A percentile compares a stretch with the other conserved stretches of the same genome.
Evolutionary conservation across 2,329 filamentous ascomycete species (phyloP).

Genomic region (Trichoderma harzianum): DNA sequence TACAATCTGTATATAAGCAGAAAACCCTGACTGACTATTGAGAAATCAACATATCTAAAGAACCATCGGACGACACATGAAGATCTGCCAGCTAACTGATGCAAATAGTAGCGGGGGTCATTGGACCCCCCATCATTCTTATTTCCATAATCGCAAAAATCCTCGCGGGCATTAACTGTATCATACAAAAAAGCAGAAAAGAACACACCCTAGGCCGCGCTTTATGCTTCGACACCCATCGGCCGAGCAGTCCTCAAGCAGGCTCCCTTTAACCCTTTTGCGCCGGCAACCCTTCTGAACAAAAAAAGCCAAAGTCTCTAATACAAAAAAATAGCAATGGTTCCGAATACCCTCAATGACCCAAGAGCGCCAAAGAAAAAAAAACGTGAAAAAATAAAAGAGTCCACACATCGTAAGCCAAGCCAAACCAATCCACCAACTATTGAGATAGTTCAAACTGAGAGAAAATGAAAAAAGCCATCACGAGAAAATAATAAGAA

Average conservation of each 20-base stretch:
- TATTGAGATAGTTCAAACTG: neutral
- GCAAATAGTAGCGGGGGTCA: neutral
- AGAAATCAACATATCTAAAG: neutral
- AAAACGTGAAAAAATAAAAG: neutral
- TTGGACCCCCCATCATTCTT: neutral
- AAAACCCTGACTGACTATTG: neutral
- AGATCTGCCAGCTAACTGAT: neutral
- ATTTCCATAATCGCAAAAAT: slow-evolving; percentile 6
- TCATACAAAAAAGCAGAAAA: slow-evolving; percentile 14
- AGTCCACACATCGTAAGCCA: slow-evolving; percentile 6
- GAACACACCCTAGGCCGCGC: slow-evolving; percentile 9
- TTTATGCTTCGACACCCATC: slow-evolving; percentile 15
- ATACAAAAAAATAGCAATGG: slow-evolving; percentile 8
- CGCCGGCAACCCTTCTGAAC: slow-evolving; percentile 16
- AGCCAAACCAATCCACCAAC: neutral
- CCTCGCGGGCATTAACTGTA: slow-evolving; percentile 15
- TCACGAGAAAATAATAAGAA: slow-evolving; percentile 3
- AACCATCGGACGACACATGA: neutral
- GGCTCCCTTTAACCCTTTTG: slow-evolving; percentile 1
- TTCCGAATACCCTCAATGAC: neutral
- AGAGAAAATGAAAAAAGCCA: neutral
- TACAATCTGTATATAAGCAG: neutral
- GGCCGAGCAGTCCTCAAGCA: slow-evolving; percentile 19
- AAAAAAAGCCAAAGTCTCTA: slow-evolving; percentile 1
- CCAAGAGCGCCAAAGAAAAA: slow-evolving; percentile 11